Base-by-base conservation (phyloP, 768 basidiomycete genomes). In the Podaxis sp. region DNA sequence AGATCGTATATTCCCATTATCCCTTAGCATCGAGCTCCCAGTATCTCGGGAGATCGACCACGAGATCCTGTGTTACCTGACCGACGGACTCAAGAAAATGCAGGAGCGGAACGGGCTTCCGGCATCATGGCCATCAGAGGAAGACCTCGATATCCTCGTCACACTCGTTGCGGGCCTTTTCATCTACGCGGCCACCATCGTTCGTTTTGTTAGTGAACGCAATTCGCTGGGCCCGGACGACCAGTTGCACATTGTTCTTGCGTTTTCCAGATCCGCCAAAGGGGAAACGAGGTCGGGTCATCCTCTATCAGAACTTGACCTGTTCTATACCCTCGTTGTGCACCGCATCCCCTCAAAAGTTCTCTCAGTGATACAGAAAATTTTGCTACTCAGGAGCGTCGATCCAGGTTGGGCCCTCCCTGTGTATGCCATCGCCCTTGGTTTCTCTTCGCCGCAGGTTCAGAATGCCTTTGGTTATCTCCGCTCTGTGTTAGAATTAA, bases 31-130 rank as follows among this genome's bases (percentile, higher is more conserved):
- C n/a, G 41, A 59, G 4, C 62, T 66, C 24, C 56, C 58, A 12
- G 58, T 56, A 20, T 63, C 48, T 33, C 60, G 59, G 17, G 58
- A 60, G 20, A 55, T 48, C 7, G 59, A 58, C 7, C 30, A 54
- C 38, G 65, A 66, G 26, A 60, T 66, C 26, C 30, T 62, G 22
- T 26, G 30, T 5, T 66, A 60, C 52, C 41, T 63, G 15, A 56
- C 53, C 12, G 53, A 63, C 38, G 58, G 56, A 38, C 40, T 66
- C 12, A 13, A 24, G 15, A 36, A 55, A 17, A 55, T 49, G 13
- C 46, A 20, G 3, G 52, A 63, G 26, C 33, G 38, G 1, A 33
- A 46, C 17, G 50, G 24, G 13, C 15, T 50, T 13, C 58, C 46
- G 10, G 50, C 59, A 30, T 58, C 65, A 24, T 66, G 65, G 65